Percentiles rank a stretch among this genome's conserved stretches.
Conservation (phyloP, 2,329 filamentous ascomycete species). For the Pleoardoris graminearum region DNA sequence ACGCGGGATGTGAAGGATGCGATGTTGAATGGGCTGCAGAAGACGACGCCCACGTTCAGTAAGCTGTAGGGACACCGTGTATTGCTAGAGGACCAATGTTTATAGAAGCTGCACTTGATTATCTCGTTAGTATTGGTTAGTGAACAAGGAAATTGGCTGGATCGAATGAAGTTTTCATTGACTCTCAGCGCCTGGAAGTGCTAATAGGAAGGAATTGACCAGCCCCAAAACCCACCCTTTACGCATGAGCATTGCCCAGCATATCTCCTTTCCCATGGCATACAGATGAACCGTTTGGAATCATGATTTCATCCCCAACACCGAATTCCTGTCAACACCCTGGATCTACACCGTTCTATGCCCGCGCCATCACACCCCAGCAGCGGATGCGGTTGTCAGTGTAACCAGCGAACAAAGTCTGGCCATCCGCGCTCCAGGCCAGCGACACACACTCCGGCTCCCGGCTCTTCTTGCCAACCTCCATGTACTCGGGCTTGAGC, state of each 20-base stretch:
- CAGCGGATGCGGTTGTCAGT: slow-evolving; percentile 82
- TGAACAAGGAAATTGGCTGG: slow-evolving; percentile 17
- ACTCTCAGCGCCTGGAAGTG: slow-evolving; percentile 49
- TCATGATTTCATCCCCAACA: slow-evolving; percentile 43
- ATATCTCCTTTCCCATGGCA: slow-evolving; percentile 44
- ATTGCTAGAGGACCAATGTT: too few species aligned
- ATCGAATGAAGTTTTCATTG: slow-evolving; percentile 50
- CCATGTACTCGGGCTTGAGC: slow-evolving; percentile 96
- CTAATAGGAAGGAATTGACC: slow-evolving; percentile 44
- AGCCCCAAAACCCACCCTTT: slow-evolving; percentile 37
- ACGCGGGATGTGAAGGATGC: slow-evolving; percentile 75
- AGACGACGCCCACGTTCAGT: slow-evolving; percentile 78
- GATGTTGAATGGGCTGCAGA: slow-evolving; percentile 75
- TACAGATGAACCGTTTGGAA: slow-evolving; percentile 41
- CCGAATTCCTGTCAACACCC: slow-evolving; percentile 24
- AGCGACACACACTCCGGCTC: slow-evolving; percentile 97
- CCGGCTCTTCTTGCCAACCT: slow-evolving; percentile 97
- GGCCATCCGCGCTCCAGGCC: slow-evolving; percentile 97
- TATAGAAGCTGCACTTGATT: too few species aligned
- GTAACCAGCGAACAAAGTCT: slow-evolving; percentile 99
- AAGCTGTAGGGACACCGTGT: slow-evolving; percentile 71
- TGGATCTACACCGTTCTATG: slow-evolving; percentile 37
- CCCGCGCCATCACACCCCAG: slow-evolving; percentile 49
- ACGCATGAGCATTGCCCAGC: slow-evolving; percentile 25
- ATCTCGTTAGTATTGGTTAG: background rate